Evolutionary conservation across 257 asterid genomes (phyloP).

Genomic region (Salvia rosmarinus): DNA sequence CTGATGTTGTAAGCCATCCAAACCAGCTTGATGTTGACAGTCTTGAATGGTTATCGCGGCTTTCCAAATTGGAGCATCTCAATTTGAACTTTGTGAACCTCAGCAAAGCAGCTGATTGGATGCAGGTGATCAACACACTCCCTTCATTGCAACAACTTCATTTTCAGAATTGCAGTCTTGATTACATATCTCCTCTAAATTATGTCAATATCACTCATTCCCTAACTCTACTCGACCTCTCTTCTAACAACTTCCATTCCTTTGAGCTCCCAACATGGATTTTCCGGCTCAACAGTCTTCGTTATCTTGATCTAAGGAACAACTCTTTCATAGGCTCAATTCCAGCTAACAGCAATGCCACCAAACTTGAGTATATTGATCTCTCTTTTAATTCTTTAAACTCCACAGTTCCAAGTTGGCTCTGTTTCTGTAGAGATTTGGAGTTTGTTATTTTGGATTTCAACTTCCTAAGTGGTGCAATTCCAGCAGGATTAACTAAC

Average conservation of each 20-base stretch:
- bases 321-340: conserved; percentile 16
- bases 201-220: too few relatives aligned
- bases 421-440: conserved; percentile 13
- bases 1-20: background rate
- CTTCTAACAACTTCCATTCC: too few relatives aligned
- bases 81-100: conserved; percentile 25
- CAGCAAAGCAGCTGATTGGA: conserved; percentile 27
- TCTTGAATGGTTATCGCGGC: conserved; percentile 36
- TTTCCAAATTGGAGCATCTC: conserved; percentile 23
- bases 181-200: background rate
- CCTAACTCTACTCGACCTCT: too few relatives aligned
- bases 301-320: too few relatives aligned
- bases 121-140: conserved; percentile 24
- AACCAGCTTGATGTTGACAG: background rate
- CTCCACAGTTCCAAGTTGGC: conserved; percentile 38
- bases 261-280: too few relatives aligned
- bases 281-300: too few relatives aligned
- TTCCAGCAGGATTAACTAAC: conserved; percentile 1
- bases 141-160: conserved; percentile 28
- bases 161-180: conserved; percentile 7
- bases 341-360: conserved; percentile 26
- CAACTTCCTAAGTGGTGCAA: conserved; percentile 32
- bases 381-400: conserved; percentile 19
- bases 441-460: background rate
- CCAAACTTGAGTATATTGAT: conserved; percentile 30